Evolutionary conservation across 2,329 filamentous ascomycete species (phyloP), one percentile per base, ranked within the genome.

Genomic region (Fusarium sp.): DNA sequence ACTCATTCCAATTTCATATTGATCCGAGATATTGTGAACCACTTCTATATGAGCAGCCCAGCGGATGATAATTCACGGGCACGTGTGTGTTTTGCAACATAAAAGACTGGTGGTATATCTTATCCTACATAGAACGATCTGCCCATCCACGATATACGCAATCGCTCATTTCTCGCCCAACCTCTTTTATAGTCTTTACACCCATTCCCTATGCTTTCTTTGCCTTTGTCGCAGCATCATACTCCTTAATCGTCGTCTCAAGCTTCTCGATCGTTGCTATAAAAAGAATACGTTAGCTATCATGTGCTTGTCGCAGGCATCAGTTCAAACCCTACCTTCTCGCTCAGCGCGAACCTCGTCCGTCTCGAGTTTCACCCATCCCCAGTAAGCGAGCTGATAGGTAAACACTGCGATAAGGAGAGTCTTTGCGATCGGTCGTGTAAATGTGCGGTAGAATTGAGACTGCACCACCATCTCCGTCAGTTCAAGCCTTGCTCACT

Each of bases 321-420:
- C 34, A 26, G 11, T 14, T 56, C 7, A 47, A 7, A 19, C 75
- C 82, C 61, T 74, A 91, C 89, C 85, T 70, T 86, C 80, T 71
- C 87, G 87, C 44, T 89, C 83, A 21, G 82, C 81, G 75, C 86
- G 89, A 58, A 87, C 83, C 80, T 96, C 93, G 55, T 92, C 85
- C 34, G 87, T 86, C 78, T 94, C 92, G 51, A 95, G 83, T 79
- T 91, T 92, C 38, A 88, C 77, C 93, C 93, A 96, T 15, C 81
- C 82, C 82, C 88, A 93, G 80, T 94, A 95, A 15, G 86, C 80
- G n/a, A 92, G 73, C 80, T 96, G 93, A 78, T 95, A 96, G 3
- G 90, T 91, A 75, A 93, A 89, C 57, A 94, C 86, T 55, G 93
- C 92, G 75, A 92, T 85, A 38, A 95, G 84, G 69, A 93, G 87